phyloP scores from a whole-genome alignment of 371 early-diverging fungal species.

The Syncephalis plumigaleata region DNA sequence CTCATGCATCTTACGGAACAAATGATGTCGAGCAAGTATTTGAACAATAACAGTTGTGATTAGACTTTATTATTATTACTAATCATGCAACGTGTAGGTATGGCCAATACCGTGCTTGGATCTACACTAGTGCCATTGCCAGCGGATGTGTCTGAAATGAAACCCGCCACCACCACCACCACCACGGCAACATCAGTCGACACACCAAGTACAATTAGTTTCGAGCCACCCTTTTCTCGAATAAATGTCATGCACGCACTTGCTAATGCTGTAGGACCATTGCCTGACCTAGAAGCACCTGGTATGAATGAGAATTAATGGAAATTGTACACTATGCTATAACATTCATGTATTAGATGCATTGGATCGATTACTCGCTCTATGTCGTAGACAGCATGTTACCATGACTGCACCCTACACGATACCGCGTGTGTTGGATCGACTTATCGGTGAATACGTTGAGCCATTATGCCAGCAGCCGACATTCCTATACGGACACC shows the following conservation, averaged over 20 bases:
- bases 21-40: slow-evolving; percentile 85
- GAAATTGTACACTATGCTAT: no score
- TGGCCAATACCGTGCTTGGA: slow-evolving; percentile 48
- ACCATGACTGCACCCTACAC: slow-evolving; percentile 94
- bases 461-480: slow-evolving; percentile 93
- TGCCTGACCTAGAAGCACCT: slow-evolving; percentile 69
- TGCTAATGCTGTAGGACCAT: slow-evolving; percentile 75
- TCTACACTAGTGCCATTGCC: slow-evolving; percentile 81
- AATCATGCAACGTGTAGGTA: no score
- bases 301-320: no score
- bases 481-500: slow-evolving; percentile 96
- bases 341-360: slow-evolving; percentile 20
- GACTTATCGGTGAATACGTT: slow-evolving; percentile 93
- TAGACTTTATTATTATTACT: no score
- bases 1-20: slow-evolving; percentile 93
- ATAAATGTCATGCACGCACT: slow-evolving; percentile 89
- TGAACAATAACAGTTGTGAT: no score
- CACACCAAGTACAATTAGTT: slow-evolving; percentile 58
- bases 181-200: no score
- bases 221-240: slow-evolving; percentile 94
- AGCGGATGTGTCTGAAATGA: no score
- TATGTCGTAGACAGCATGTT: slow-evolving; percentile 84
- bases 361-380: slow-evolving; percentile 77
- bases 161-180: no score
- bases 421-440: slow-evolving; percentile 87